Base-by-base conservation (phyloP, 495 filamentous ascomycete genomes). In the Hypomontagnella monticulosa region DNA sequence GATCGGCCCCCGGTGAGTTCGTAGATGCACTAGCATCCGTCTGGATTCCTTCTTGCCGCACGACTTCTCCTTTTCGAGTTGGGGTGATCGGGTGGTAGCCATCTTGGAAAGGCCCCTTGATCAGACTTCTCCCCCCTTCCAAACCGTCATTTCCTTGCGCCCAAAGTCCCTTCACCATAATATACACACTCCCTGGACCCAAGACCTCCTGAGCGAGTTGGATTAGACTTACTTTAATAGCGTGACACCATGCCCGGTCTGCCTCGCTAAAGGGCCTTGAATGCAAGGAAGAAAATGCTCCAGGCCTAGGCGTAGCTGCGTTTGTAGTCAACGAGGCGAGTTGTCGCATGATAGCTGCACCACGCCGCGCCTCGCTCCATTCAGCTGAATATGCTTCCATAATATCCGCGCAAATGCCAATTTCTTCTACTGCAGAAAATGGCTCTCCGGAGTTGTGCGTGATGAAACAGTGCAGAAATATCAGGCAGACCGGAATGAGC, bases 401-500 rank as follows among this genome's bases (percentile, higher is more conserved):
- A 36, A 36, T 36, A 5, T 36, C 33, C 5, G 33, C 33, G 5
- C 5, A 5, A 11, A 36, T 36, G 33, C 33, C 11, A 36, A 36
- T 36, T 11, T 36, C 33, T 5, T 36, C 33, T 36, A 5, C 33
- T 11, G 33, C 33, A 5, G 33, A 5, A 36, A 36, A 36, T 5
- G 33, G 33, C 11, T 36, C 5, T 5, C 5, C 33, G 11, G 33
- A 11, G 11, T 36, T 36, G 11, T 36, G 33, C 11, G 33, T 36
- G 11, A 36, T 36, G 33, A 36, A 5, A 36, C 5, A 36, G 33
- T 36, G 33, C 11, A 36, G 11, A 36, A 36, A 36, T 5, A 49
- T 14, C 16, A 49, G 3, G n/a, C 46, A 49, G 23, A 53, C 50
- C 15, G 33, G 50, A 1, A 53, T 32, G 34, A 53, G 50, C 14